A percentile compares a stretch with the other conserved stretches of the same genome.
These are phyloP conservation scores for Penicillium daleae DNA, from an alignment of 495 filamentous ascomycete species.

Conservation along the genomic window DNA sequence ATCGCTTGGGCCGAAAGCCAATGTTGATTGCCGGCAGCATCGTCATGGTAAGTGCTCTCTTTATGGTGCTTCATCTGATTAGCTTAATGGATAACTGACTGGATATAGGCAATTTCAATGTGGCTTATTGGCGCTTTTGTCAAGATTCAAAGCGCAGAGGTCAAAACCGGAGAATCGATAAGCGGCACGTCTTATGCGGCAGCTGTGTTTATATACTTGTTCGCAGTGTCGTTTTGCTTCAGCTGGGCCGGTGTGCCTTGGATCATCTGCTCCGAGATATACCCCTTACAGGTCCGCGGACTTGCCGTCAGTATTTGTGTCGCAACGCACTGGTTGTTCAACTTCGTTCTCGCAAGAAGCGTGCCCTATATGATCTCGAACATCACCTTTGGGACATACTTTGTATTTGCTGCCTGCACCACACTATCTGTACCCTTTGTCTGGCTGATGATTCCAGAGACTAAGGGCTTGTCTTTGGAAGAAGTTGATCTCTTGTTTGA, in stretches of 20 bases:
- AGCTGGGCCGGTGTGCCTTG: slow-evolving; percentile 51
- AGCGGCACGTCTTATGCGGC: slow-evolving; percentile 9
- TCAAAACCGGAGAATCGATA: background rate
- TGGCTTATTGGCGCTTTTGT: slow-evolving; percentile 17
- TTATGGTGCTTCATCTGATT: background rate
- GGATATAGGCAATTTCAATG: slow-evolving; percentile 16
- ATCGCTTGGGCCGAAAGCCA: slow-evolving; percentile 23
- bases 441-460: slow-evolving; percentile 33
- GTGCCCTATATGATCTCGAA: slow-evolving; percentile 42
- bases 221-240: slow-evolving; percentile 13
- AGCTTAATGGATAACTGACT: slow-evolving; percentile 20
- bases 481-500: slow-evolving; percentile 23
- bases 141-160: slow-evolving; percentile 9
- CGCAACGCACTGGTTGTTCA: slow-evolving; percentile 26
- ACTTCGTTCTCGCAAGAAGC: slow-evolving; percentile 20
- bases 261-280: slow-evolving; percentile 54
- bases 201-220: slow-evolving; percentile 14
- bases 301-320: slow-evolving; percentile 50
- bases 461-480: slow-evolving; percentile 20
- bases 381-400: slow-evolving; percentile 49
- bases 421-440: slow-evolving; percentile 50
- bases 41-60: slow-evolving; percentile 1
- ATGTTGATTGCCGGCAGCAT: slow-evolving; percentile 17
- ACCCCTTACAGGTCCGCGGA: slow-evolving; percentile 47
- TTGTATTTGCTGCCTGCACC: slow-evolving; percentile 35